Base-by-base conservation (phyloP, 2,329 filamentous ascomycete genomes). In the Ascochyta pisi region DNA sequence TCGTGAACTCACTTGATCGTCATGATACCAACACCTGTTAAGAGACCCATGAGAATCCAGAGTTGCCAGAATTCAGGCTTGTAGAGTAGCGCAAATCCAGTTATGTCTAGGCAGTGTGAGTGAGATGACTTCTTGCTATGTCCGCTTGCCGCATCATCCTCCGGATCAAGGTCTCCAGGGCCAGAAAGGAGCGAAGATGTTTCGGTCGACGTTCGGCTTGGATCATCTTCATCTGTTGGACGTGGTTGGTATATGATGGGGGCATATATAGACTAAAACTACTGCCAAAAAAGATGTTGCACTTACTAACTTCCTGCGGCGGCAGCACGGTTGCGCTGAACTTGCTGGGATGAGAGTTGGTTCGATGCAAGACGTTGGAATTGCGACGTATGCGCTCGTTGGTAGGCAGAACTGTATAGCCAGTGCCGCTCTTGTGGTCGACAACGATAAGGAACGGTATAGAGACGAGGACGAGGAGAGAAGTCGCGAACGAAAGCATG, bases 21-120 rank as follows among this genome's bases (percentile, higher is more conserved):
- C 95, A 99, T 99, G 63, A 99, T 80, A 10, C 95, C 95, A 66
- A 97, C 90, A 48, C 95, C 95, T 5, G 92, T 92, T 60, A 98
- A 81, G n/a, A 97, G 84, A 35, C 89, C 92, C 84, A 99, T 91
- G 64, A 96, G 87, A 54, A 84, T 76, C 75, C 96, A 98, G 26
- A 96, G 79, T 69, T 96, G 90, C 92, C 93, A 98, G 76, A 98
- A 99, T 63, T 96, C 89, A 43, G 87, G 68, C 58, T 84, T 86
- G 49, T 81, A 81, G 29, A 96, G 78, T 71, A 99, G 82, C 15
- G 84, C 83, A 70, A 92, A 81, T 62, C 95, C 95, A 73, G 94
- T 91, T 71, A 98, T 89, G 86, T 98, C 95, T 91, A 90, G 77
- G 83, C 88, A 87, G 78, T 89, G 89, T 82, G 87, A 89, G 81